Percentiles rank a stretch among this genome's conserved stretches.
Evolutionary conservation across 1,284 basidiomycete genomes (phyloP).

Genomic region (Cutaneotrichosporon spelunceum): DNA sequence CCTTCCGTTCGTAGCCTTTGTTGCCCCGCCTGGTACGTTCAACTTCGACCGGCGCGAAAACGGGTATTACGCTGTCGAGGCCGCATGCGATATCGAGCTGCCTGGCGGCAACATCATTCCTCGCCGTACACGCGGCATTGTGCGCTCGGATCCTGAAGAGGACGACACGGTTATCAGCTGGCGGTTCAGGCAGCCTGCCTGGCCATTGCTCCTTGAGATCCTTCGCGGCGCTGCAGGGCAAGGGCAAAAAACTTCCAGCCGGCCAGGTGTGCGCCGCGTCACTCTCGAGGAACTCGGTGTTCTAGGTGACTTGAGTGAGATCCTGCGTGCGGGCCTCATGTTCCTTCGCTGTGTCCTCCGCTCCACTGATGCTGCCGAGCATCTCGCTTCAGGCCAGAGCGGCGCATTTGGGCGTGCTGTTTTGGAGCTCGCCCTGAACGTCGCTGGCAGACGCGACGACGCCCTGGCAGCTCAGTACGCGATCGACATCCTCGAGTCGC

Average conservation of each 20-base stretch:
- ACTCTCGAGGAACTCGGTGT: constrained; percentile 38
- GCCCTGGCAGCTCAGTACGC: constrained; percentile 27
- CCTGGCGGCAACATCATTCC: constrained; percentile 40
- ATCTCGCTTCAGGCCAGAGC: constrained; percentile 4
- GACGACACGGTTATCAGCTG: constrained; percentile 28
- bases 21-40: constrained; percentile 19
- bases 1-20: constrained; percentile 32
- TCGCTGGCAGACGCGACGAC: constrained; percentile 18
- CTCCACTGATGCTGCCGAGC: constrained; percentile 19
- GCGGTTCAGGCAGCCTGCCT: constrained; percentile 30
- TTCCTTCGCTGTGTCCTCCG: constrained; percentile 34
- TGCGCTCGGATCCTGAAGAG: constrained; percentile 20
- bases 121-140: constrained; percentile 30
- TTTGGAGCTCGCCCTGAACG: constrained; percentile 33
- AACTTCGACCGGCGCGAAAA: constrained; percentile 29
- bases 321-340: constrained; percentile 32
- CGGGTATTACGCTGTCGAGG: constrained; percentile 30
- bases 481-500: constrained; percentile 36
- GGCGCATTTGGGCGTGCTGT: constrained; percentile 16
- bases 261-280: constrained; percentile 16
- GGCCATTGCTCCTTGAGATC: constrained; percentile 39
- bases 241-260: background rate
- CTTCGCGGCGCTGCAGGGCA: constrained; percentile 35
- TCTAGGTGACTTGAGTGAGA: constrained; percentile 23
- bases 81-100: constrained; percentile 29